Evolutionary conservation across 768 basidiomycete genomes (phyloP).

Genomic region (Pleurotus cornucopiae): DNA sequence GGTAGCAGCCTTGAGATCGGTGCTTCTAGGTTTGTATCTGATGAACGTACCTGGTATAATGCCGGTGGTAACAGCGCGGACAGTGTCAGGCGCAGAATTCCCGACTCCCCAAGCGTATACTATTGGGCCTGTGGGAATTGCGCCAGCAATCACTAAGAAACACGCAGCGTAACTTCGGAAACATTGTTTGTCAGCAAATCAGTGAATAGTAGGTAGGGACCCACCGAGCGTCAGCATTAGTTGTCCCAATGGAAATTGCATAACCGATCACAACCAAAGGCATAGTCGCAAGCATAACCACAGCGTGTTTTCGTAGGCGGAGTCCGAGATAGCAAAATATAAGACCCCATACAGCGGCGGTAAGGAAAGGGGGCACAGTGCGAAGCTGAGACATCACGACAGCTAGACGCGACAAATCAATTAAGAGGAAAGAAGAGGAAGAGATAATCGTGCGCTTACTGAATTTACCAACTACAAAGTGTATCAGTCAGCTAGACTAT

Average conservation of each 20-base stretch:
- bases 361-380: slow-evolving; percentile 44
- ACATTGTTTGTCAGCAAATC: background rate
- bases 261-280: slow-evolving; percentile 39
- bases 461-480: slow-evolving; percentile 27
- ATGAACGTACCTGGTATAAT: slow-evolving; percentile 31
- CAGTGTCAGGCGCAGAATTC: slow-evolving; percentile 46
- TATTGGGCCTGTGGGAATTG: slow-evolving; percentile 34
- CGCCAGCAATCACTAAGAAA: slow-evolving; percentile 38
- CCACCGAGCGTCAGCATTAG: slow-evolving; percentile 31
- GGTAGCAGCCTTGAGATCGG: background rate
- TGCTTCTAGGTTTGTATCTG: no score
- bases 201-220: background rate
- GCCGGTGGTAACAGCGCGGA: slow-evolving; percentile 40
- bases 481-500: background rate
- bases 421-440: background rate
- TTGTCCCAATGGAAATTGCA: slow-evolving; percentile 36
- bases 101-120: slow-evolving; percentile 44
- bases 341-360: slow-evolving; percentile 36
- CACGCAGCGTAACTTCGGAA: slow-evolving; percentile 38
- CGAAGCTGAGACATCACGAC: slow-evolving; percentile 21
- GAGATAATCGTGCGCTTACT: slow-evolving; percentile 18
- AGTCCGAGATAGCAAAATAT: slow-evolving; percentile 29
- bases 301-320: slow-evolving; percentile 29
- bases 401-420: background rate
- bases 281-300: slow-evolving; percentile 29